phyloP scores from a whole-genome alignment of 805 yeast species.

The Yamadazyma endophytica region DNA sequence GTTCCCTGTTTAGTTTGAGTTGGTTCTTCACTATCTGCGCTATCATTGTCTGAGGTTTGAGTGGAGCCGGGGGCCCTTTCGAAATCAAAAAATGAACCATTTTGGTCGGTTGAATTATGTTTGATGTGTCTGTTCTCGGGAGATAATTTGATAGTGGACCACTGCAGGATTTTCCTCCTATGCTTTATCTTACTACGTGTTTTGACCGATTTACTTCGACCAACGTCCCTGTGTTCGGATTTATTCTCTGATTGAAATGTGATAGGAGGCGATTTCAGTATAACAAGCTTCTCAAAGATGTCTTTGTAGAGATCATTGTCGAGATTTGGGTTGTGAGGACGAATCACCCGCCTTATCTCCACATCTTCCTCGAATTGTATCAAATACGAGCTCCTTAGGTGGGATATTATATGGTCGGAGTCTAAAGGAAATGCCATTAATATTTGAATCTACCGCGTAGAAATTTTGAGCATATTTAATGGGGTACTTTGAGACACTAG shows the following conservation, averaged over 20 bases:
- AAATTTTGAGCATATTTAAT: too few species aligned
- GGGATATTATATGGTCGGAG: constrained; percentile 23
- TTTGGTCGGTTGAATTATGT: too few species aligned
- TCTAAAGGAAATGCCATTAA: constrained; percentile 37
- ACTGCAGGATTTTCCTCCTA: too few species aligned
- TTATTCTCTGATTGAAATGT: too few species aligned
- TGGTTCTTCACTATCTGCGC: neutral
- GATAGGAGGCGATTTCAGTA: constrained; percentile 29
- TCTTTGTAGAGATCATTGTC: constrained; percentile 8
- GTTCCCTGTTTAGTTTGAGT: too few species aligned
- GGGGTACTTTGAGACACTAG: too few species aligned
- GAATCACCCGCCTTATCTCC: constrained; percentile 17
- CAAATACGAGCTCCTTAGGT: constrained; percentile 23
- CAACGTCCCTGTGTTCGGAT: too few species aligned
- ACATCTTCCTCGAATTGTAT: constrained; percentile 20
- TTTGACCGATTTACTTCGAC: constrained; percentile 1
- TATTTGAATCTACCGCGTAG: too few species aligned
- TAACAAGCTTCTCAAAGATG: constrained; percentile 6
- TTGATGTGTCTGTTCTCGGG: too few species aligned
- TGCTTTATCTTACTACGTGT: constrained; percentile 5
- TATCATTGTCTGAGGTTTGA: neutral
- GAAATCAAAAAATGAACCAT: too few species aligned
- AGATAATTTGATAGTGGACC: too few species aligned
- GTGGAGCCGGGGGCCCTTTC: neutral
- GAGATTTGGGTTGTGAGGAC: constrained; percentile 11